Conservation (phyloP, 2,329 filamentous ascomycete genomes). For the Furcasterigmium sp. region DNA sequence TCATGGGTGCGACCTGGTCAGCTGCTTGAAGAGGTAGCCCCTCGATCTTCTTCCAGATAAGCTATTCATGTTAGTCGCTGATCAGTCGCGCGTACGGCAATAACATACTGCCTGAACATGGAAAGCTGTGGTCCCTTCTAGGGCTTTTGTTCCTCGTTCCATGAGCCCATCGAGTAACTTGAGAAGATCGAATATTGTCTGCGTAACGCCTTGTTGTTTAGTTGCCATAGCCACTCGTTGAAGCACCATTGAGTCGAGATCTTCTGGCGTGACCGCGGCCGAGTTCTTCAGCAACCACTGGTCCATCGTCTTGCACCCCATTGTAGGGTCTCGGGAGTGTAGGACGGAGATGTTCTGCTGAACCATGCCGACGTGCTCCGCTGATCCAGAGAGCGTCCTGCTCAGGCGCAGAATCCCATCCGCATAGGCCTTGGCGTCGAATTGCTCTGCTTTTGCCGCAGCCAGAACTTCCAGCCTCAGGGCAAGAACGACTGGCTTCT, state of each 20-base stretch:
- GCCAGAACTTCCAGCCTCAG: slow-evolving; percentile 65
- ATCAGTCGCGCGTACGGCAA: not conserved
- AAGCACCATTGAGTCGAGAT: slow-evolving; percentile 41
- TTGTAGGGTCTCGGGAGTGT: slow-evolving; percentile 43
- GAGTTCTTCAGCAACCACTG: slow-evolving; percentile 47
- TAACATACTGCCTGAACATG: slow-evolving; percentile 59
- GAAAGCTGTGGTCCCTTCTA: slow-evolving; percentile 58
- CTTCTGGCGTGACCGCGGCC: not conserved
- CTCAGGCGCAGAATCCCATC: slow-evolving; percentile 58
- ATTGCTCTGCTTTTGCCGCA: no score
- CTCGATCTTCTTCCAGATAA: slow-evolving; percentile 80
- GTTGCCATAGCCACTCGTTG: slow-evolving; percentile 63
- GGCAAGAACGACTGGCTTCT: slow-evolving; percentile 60
- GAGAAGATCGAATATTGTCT: slow-evolving; percentile 11
- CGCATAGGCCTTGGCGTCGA: slow-evolving; percentile 43
- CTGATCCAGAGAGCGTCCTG: slow-evolving; percentile 51
- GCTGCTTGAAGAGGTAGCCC: slow-evolving; percentile 33
- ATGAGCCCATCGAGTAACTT: not conserved
- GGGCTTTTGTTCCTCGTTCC: slow-evolving; percentile 17
- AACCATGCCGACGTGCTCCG: slow-evolving; percentile 59
- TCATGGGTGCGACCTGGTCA: slow-evolving; percentile 25
- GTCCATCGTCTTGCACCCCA: slow-evolving; percentile 51
- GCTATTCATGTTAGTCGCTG: no score
- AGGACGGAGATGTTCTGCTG: slow-evolving; percentile 65
- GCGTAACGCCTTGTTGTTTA: slow-evolving; percentile 30